Evolutionary conservation across 2,329 filamentous ascomycete genomes (phyloP).

Genomic region (Knufia petricola): DNA sequence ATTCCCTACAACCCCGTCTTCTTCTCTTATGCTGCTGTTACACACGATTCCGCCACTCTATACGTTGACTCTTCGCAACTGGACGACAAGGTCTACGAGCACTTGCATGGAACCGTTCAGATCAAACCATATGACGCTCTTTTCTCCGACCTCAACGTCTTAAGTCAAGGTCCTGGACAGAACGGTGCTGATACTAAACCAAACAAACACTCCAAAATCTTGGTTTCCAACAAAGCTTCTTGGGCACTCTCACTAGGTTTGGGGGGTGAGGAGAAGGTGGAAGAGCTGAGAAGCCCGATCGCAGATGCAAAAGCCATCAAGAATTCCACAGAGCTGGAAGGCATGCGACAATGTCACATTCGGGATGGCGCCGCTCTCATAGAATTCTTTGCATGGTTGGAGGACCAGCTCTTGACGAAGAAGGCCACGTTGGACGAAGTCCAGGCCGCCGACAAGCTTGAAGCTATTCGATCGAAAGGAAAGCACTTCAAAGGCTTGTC

Average conservation of each 20-base stretch:
- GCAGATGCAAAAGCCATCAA: slow-evolving; percentile 90
- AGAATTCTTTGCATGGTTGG: slow-evolving; percentile 94
- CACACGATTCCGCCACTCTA: slow-evolving; percentile 62
- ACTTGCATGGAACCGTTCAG: slow-evolving; percentile 60
- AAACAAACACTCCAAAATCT: slow-evolving; percentile 53
- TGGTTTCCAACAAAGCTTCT: slow-evolving; percentile 80
- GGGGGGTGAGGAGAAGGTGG: slow-evolving; percentile 74
- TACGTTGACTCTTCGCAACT: slow-evolving; percentile 80
- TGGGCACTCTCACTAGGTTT: slow-evolving; percentile 87
- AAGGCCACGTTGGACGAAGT: slow-evolving; percentile 74
- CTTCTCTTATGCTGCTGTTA: slow-evolving; percentile 90
- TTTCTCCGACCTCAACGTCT: slow-evolving; percentile 62
- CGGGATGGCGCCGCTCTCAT: slow-evolving; percentile 84
- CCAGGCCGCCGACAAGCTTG: slow-evolving; percentile 81
- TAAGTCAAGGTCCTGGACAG: slow-evolving; percentile 41
- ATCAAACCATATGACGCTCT: slow-evolving; percentile 76
- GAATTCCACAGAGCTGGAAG: slow-evolving; percentile 77
- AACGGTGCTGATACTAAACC: slow-evolving; percentile 25
- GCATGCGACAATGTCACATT: slow-evolving; percentile 90
- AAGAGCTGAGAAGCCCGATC: slow-evolving; percentile 78
- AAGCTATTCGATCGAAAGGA: slow-evolving; percentile 49
- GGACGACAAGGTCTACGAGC: slow-evolving; percentile 54
- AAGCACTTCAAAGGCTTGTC: slow-evolving; percentile 80
- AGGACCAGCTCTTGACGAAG: slow-evolving; percentile 71
- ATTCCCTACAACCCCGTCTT: slow-evolving; percentile 98